Percentiles rank a stretch among this genome's conserved stretches.
These are phyloP conservation scores for Dorcoceras hygrometricum DNA, from an alignment of 257 asterid genomes.

Conservation along the genomic window DNA sequence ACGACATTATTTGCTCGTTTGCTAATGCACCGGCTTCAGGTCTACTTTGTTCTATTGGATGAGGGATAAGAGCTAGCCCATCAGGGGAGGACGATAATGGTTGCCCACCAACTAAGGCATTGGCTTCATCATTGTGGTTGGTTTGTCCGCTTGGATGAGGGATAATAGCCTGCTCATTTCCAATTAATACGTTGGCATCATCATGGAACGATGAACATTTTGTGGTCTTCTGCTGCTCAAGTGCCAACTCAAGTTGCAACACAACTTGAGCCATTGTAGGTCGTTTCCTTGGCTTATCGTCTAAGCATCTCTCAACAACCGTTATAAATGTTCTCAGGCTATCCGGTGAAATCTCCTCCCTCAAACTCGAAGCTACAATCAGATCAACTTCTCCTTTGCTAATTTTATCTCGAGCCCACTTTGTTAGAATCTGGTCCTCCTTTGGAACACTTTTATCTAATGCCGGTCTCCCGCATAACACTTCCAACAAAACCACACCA, in stretches of 20 bases:
- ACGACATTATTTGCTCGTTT: neutral
- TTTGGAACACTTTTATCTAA: slow-evolving; percentile 33
- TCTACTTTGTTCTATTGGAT: neutral
- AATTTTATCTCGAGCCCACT: slow-evolving; percentile 42
- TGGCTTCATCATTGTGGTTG: slow-evolving; percentile 3
- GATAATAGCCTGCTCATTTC: slow-evolving; percentile 10
- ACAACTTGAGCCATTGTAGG: slow-evolving; percentile 53
- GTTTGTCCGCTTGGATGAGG: slow-evolving; percentile 9
- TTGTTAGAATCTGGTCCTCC: slow-evolving; percentile 32
- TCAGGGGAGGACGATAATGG: neutral
- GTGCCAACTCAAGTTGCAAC: slow-evolving; percentile 40
- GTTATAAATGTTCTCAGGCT: slow-evolving; percentile 38
- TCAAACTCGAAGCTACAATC: slow-evolving; percentile 35
- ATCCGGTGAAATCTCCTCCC: slow-evolving; percentile 33
- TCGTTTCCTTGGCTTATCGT: slow-evolving; percentile 42
- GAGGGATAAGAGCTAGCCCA: slow-evolving; percentile 14
- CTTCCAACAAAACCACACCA: slow-evolving; percentile 53
- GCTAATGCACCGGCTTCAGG: slow-evolving; percentile 10
- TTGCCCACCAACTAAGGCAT: neutral
- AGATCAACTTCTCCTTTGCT: slow-evolving; percentile 36
- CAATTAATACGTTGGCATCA: slow-evolving; percentile 1
- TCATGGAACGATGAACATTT: slow-evolving; percentile 11
- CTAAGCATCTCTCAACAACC: slow-evolving; percentile 41
- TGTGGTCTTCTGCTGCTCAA: slow-evolving; percentile 39
- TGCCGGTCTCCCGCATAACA: slow-evolving; percentile 48